phyloP scores from a whole-genome alignment of 805 yeast genomes.

The Yamadazyma olivae region DNA sequence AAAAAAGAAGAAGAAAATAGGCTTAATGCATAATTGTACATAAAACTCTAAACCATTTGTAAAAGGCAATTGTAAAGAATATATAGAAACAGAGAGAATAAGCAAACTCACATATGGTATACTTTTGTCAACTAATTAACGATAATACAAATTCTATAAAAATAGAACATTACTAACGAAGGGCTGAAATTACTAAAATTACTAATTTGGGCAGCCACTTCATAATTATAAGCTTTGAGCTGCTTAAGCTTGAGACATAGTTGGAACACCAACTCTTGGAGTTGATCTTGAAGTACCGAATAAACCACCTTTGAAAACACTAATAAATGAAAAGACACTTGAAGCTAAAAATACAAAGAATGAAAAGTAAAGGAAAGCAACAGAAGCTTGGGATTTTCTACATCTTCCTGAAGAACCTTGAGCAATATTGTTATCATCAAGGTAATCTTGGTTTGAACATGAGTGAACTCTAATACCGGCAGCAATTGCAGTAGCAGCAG shows the following conservation, averaged over 20 bases:
- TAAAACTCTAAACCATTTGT: too few species aligned
- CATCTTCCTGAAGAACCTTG: conserved; percentile 84
- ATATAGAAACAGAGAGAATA: too few species aligned
- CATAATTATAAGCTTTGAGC: too few species aligned
- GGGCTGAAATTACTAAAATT: too few species aligned
- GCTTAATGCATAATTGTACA: too few species aligned
- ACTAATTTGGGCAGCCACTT: too few species aligned
- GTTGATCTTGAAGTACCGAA: conserved; percentile 43
- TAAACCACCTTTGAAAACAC: conserved; percentile 52
- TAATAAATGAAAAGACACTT: conserved; percentile 55
- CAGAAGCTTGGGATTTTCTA: conserved; percentile 88
- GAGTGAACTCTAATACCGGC: conserved; percentile 86
- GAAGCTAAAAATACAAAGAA: conserved; percentile 72
- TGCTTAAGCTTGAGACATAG: conserved; percentile 79
- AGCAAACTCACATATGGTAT: too few species aligned
- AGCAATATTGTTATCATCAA: conserved; percentile 62
- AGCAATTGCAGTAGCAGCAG: conserved; percentile 94
- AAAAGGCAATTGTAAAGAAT: too few species aligned
- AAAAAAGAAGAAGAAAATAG: conserved; percentile 64
- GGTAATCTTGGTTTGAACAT: conserved; percentile 66
- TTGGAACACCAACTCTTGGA: conserved; percentile 83
- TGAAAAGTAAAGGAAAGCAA: conserved; percentile 82
- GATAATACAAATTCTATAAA: too few species aligned
- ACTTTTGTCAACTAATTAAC: too few species aligned
- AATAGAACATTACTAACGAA: too few species aligned